phyloP scores from a whole-genome alignment of 1,284 basidiomycete genomes.

The Ustilago nuda region DNA sequence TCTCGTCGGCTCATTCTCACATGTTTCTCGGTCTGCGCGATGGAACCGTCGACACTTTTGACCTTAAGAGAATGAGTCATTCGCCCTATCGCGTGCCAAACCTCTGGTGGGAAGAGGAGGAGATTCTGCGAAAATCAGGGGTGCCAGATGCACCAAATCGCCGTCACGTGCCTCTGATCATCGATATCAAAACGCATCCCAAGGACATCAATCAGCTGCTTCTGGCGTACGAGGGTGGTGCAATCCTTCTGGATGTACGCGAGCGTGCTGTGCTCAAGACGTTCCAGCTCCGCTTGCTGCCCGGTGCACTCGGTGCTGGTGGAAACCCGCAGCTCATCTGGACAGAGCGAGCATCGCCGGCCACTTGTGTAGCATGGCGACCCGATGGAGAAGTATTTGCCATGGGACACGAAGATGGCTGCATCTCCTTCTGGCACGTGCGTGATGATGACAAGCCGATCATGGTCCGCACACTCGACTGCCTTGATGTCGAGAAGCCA shows the following conservation, averaged over 20 bases:
- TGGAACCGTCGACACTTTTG: slow-evolving; percentile 71
- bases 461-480: slow-evolving; percentile 74
- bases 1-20: slow-evolving; percentile 82
- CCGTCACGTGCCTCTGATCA: slow-evolving; percentile 68
- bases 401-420: slow-evolving; percentile 85
- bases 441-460: slow-evolving; percentile 84
- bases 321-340: slow-evolving; percentile 73
- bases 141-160: slow-evolving; percentile 72
- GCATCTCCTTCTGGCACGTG: slow-evolving; percentile 85
- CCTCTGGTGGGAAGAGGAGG: slow-evolving; percentile 81
- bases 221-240: slow-evolving; percentile 81
- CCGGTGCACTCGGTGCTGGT: slow-evolving; percentile 70
- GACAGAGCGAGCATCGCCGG: slow-evolving; percentile 77
- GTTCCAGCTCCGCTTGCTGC: slow-evolving; percentile 61
- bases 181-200: slow-evolving; percentile 75
- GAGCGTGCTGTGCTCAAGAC: slow-evolving; percentile 56
- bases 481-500: slow-evolving; percentile 60
- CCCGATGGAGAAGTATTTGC: slow-evolving; percentile 73
- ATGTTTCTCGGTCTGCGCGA: slow-evolving; percentile 73
- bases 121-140: slow-evolving; percentile 74
- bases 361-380: slow-evolving; percentile 80
- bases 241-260: slow-evolving; percentile 60
- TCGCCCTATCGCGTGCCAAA: slow-evolving; percentile 69
- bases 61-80: slow-evolving; percentile 67
- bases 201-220: slow-evolving; percentile 83